Base-by-base conservation (phyloP, 352 stramenopile genomes). In the Pythium volutum region DNA sequence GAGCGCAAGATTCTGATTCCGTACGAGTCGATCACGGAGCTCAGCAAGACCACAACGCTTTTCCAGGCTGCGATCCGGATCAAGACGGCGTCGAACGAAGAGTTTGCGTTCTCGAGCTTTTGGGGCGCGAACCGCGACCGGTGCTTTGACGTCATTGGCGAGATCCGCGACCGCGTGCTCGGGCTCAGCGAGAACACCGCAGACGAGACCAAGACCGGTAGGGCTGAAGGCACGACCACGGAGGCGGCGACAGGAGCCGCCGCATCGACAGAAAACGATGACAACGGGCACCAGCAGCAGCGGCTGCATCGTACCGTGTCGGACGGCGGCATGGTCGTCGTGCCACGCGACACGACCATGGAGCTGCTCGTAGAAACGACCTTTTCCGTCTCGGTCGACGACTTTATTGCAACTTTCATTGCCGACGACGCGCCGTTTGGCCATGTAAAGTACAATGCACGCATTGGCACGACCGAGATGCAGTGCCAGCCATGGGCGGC, bases 1-100 rank as follows among this genome's bases (percentile, higher is more conserved):
- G 85, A 95, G 69, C 82, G 81, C 73, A 95, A 95, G 79, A 88
- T 95, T 33, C 47, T 91, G 57, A 93, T 95, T 59, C 83, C 85
- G 47, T 92, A 94, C 74, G 81, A 89, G 67, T 84, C 78, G 61
- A 93, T 93, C 81, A 74, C 71, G 23, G 69, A 84, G 74, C 64
- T 95, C 65, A 68, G 69, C 62, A 95, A 95, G 74, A 91, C 85
- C 23, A 92, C 79, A 45, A 91, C 76, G 36, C 86, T 95, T 69
- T 93, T 93, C 75, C 83, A 91, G 38, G 66, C 84, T 53, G 72
- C 82, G 29, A 86, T 95, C 41, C 83, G 83, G 14, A 77, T 94
- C 50, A 70, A 71, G 33, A 91, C 79, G 16, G 67, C 67, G 25
- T 74, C 75, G 31, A 33, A 31, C 25, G 77, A 90, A 62, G 77